A percentile compares a stretch with the other conserved stretches of the same genome.
These are phyloP conservation scores for Arthrobotrys megalospora DNA, from an alignment of 2,329 filamentous ascomycete genomes.

Conservation along the genomic window DNA sequence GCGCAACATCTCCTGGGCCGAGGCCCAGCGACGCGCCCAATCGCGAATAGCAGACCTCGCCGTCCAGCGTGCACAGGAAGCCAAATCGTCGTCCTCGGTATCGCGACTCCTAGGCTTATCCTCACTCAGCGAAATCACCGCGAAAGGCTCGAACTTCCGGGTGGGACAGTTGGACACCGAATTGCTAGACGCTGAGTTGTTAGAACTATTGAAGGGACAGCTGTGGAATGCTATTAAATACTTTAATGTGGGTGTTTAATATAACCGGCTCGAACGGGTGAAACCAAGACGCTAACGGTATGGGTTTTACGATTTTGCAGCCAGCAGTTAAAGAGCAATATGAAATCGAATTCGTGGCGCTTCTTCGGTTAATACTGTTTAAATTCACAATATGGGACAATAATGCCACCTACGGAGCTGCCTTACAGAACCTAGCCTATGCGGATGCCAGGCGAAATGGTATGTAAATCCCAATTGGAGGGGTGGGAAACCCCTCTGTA, in stretches of 20 bases:
- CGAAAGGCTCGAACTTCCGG: constrained; percentile 82
- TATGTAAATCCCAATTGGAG: constrained; percentile 2
- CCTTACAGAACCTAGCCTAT: constrained; percentile 90
- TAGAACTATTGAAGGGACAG: constrained; percentile 87
- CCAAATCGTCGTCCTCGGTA: constrained; percentile 42
- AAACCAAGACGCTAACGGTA: not conserved
- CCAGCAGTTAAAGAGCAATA: constrained; percentile 63
- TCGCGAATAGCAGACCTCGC: constrained; percentile 63
- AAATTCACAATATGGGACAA: constrained; percentile 98
- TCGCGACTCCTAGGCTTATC: constrained; percentile 59
- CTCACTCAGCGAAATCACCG: constrained; percentile 41
- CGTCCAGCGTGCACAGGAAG: constrained; percentile 61
- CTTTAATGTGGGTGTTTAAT: constrained; percentile 73
- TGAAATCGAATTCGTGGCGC: constrained; percentile 79
- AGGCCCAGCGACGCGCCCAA: constrained; percentile 64
- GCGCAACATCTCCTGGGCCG: constrained; percentile 62
- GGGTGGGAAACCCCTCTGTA: no score
- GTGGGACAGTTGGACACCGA: constrained; percentile 98
- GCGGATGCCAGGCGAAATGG: constrained; percentile 79
- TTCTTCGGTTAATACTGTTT: constrained; percentile 84
- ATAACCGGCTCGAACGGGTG: not conserved
- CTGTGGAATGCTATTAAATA: constrained; percentile 91
- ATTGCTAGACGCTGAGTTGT: constrained; percentile 90
- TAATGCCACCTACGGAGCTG: constrained; percentile 92
- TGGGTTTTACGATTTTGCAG: constrained; percentile 10